Evolutionary conservation across 495 filamentous ascomycete genomes (phyloP).

Genomic region (Evernia prunastri): DNA sequence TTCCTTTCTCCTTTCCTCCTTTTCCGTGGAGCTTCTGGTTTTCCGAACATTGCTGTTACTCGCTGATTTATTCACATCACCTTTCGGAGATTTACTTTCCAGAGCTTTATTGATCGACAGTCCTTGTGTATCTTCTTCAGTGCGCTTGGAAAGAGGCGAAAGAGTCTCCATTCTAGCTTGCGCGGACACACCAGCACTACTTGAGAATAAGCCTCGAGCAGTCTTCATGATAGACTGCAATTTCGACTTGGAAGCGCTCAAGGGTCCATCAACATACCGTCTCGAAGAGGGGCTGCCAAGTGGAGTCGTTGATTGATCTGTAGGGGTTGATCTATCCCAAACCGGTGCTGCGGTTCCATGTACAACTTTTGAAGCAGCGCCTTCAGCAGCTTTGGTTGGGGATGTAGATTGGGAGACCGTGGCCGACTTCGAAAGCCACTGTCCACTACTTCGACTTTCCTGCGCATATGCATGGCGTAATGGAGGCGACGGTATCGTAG

Average conservation of each 20-base stretch:
- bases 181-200: constrained; percentile 69
- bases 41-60: constrained; percentile 44
- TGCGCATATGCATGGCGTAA: constrained; percentile 1
- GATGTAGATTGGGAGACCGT: constrained; percentile 3
- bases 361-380: background rate
- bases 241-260: constrained; percentile 83
- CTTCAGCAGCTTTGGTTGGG: constrained; percentile 2
- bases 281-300: constrained; percentile 59
- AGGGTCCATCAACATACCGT: constrained; percentile 63
- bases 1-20: constrained; percentile 57
- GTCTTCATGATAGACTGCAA: constrained; percentile 81
- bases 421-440: background rate
- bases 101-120: background rate
- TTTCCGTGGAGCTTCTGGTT: constrained; percentile 69
- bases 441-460: background rate
- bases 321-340: background rate
- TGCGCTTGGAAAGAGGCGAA: constrained; percentile 28
- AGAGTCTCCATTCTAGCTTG: constrained; percentile 61
- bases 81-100: constrained; percentile 4
- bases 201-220: constrained; percentile 75
- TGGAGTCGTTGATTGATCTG: constrained; percentile 52
- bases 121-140: constrained; percentile 4
- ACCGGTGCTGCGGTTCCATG: background rate
- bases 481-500: constrained; percentile 6
- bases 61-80: background rate